phyloP scores from a whole-genome alignment of 805 yeast species.

The Candida argentea region DNA sequence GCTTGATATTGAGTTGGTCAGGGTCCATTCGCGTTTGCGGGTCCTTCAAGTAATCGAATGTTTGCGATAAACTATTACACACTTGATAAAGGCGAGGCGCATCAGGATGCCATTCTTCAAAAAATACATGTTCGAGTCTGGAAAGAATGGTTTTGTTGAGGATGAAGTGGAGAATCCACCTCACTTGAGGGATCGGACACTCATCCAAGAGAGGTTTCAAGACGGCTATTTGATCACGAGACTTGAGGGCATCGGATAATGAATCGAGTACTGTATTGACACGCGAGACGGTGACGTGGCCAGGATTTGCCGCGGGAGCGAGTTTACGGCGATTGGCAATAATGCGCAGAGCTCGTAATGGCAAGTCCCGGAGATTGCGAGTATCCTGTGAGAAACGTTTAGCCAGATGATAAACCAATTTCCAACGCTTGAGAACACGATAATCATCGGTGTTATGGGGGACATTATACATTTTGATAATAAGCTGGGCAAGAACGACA shows the following conservation, averaged over 20 bases:
- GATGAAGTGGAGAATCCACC: slow-evolving; percentile 60
- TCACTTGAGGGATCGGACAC: slow-evolving; percentile 52
- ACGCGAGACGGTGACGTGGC: slow-evolving; percentile 13
- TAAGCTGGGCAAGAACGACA: slow-evolving; percentile 39
- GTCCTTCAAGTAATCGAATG: slow-evolving; percentile 47
- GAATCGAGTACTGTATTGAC: slow-evolving; percentile 22
- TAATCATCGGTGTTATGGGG: slow-evolving; percentile 57
- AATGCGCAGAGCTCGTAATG: slow-evolving; percentile 41
- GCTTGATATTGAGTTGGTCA: slow-evolving; percentile 30
- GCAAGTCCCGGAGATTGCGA: slow-evolving; percentile 28
- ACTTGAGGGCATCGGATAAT: slow-evolving; percentile 13
- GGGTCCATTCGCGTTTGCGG: slow-evolving; percentile 33
- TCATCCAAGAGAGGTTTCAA: slow-evolving; percentile 40
- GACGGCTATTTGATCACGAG: slow-evolving; percentile 30
- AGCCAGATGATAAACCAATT: slow-evolving; percentile 19
- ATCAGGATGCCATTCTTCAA: slow-evolving; percentile 69
- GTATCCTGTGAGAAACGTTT: slow-evolving; percentile 35
- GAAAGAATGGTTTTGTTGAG: slow-evolving; percentile 52
- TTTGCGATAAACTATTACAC: slow-evolving; percentile 51
- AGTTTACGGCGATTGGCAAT: slow-evolving; percentile 37
- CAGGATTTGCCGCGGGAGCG: background rate
- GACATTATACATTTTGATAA: slow-evolving; percentile 42
- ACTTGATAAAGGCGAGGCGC: slow-evolving; percentile 55
- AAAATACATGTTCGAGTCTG: slow-evolving; percentile 47
- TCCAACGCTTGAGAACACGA: slow-evolving; percentile 26